Evolutionary conservation across 2,329 filamentous ascomycete species (phyloP).

Genomic region (Pseudopithomyces maydicus): DNA sequence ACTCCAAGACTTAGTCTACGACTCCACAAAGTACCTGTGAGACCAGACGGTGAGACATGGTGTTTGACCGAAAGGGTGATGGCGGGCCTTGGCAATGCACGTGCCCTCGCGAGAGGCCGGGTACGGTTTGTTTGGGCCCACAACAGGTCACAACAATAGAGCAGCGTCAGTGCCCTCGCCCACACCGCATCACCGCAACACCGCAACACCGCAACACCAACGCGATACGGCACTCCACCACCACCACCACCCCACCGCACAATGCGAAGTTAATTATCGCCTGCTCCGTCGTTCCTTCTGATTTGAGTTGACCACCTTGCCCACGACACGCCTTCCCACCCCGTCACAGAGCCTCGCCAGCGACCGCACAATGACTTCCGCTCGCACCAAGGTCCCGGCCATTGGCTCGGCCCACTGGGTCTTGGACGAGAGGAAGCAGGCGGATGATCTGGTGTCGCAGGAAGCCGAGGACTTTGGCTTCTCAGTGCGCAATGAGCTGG

Average conservation of each 20-base stretch:
- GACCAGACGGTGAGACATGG: no score
- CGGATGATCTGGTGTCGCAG: conserved; percentile 73
- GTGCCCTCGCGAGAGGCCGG: background rate
- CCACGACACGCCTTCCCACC: conserved; percentile 29
- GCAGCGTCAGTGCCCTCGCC: conserved; percentile 11
- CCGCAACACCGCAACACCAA: conserved; percentile 4
- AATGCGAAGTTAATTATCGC: conserved; percentile 18
- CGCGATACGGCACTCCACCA: conserved; percentile 6
- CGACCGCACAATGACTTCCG: conserved; percentile 32
- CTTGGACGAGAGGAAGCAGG: conserved; percentile 78
- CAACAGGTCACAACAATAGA: conserved; percentile 13
- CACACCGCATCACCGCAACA: background rate
- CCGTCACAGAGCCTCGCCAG: conserved; percentile 10
- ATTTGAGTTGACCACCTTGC: conserved; percentile 17
- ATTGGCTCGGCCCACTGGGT: conserved; percentile 88
- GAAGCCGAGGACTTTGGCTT: conserved; percentile 94
- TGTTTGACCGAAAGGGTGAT: background rate
- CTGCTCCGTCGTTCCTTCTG: background rate
- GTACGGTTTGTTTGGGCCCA: conserved; percentile 20
- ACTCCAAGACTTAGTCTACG: no score
- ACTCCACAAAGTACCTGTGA: no score
- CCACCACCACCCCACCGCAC: conserved; percentile 7
- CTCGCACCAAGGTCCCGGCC: conserved; percentile 50
- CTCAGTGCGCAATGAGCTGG: conserved; percentile 89
- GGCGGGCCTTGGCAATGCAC: conserved; percentile 13